Conservation (phyloP, 805 yeast species). For the Wickerhamomyces strasburgensis region DNA sequence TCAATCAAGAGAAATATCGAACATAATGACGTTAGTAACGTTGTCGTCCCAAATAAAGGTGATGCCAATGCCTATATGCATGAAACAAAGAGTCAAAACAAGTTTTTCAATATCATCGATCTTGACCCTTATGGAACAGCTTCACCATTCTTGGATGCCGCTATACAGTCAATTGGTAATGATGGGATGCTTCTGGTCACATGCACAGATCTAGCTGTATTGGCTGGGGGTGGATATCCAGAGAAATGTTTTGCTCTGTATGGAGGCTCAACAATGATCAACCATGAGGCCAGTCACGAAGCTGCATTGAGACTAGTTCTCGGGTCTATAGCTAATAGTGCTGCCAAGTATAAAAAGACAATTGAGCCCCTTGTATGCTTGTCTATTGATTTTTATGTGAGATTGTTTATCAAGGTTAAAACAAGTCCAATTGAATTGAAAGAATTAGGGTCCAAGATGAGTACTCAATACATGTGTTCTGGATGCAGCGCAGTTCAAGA, state of each 20-base stretch:
- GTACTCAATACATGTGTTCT: conserved; percentile 76
- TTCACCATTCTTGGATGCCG: conserved; percentile 90
- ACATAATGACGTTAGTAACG: conserved; percentile 53
- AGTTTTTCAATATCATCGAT: conserved; percentile 78
- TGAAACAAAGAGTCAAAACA: conserved; percentile 32
- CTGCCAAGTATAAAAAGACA: conserved; percentile 82
- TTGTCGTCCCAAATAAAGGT: conserved; percentile 67
- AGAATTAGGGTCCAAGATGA: conserved; percentile 67
- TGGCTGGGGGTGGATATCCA: conserved; percentile 95
- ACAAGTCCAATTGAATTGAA: conserved; percentile 81
- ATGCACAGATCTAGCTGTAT: conserved; percentile 92
- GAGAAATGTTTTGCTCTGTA: conserved; percentile 94
- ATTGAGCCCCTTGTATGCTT: conserved; percentile 84
- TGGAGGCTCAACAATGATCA: conserved; percentile 80
- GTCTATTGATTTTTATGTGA: conserved; percentile 88
- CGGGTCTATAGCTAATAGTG: conserved; percentile 68
- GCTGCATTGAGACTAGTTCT: conserved; percentile 84
- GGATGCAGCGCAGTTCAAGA: conserved; percentile 74
- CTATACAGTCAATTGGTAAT: conserved; percentile 76
- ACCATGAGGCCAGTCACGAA: conserved; percentile 83
- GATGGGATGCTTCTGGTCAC: conserved; percentile 87
- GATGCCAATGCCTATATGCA: conserved; percentile 91
- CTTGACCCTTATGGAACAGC: conserved; percentile 98
- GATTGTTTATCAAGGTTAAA: conserved; percentile 75
- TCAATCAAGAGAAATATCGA: conserved; percentile 69